Conservation (phyloP, 1,284 basidiomycete species). For the Puccinia polysora region DNA sequence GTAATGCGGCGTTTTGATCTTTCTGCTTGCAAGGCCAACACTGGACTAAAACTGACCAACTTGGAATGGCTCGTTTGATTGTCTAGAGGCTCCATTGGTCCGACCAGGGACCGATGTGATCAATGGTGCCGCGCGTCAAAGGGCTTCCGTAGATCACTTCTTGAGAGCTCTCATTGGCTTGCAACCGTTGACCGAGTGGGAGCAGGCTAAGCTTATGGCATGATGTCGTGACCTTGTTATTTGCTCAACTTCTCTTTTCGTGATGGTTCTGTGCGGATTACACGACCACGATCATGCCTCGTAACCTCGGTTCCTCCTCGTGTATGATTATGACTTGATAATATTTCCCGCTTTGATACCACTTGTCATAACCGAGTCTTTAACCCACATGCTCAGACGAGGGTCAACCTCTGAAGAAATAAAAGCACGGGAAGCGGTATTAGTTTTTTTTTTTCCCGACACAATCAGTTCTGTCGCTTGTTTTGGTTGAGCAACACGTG, state of each 20-base stretch:
- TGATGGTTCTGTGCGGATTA: no score
- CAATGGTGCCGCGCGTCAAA: slow-evolving; percentile 31
- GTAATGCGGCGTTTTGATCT: neutral
- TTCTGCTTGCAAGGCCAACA: neutral
- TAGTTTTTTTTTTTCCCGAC: neutral
- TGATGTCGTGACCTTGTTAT: no score
- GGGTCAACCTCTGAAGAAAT: neutral
- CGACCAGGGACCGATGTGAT: slow-evolving; percentile 32
- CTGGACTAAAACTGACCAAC: neutral
- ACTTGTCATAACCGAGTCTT: no score
- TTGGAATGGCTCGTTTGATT: neutral
- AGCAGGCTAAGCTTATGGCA: slow-evolving; percentile 22
- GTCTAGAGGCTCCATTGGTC: slow-evolving; percentile 32
- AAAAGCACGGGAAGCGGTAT: neutral
- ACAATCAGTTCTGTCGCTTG: no score
- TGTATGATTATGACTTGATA: no score
- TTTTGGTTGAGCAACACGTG: neutral
- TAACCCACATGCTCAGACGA: no score
- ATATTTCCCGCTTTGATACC: no score
- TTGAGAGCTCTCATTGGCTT: slow-evolving; percentile 32
- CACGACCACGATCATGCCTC: no score
- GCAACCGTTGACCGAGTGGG: slow-evolving; percentile 38
- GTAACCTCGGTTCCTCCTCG: no score
- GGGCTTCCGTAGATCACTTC: slow-evolving; percentile 38
- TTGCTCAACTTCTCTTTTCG: no score